Evolutionary conservation across 2,329 filamentous ascomycete species (phyloP), one percentile per base, ranked within the genome.

Genomic region (Colletotrichum eleusines): DNA sequence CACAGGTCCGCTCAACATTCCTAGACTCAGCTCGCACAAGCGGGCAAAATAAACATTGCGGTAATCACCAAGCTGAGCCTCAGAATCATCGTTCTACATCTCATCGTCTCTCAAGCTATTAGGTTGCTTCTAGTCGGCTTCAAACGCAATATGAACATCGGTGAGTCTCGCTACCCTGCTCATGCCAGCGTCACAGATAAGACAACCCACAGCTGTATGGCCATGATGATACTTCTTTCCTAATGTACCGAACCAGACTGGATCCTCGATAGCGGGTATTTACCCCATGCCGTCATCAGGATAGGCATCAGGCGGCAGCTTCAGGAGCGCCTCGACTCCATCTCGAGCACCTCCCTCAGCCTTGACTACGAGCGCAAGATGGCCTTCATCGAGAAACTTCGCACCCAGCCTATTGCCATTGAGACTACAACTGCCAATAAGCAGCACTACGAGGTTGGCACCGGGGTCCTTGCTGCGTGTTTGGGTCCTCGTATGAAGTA

Each of bases 401-500:
- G 88, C 26, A 83, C 81, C 20, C 83, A 86, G 44, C 90, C 90
- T 14, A 92, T 93, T 73, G 91, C 91, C n/a, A 86, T 92, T 74
- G 88, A 91, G 78, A 92, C 90, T 0, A 85, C 84, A 4, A 81
- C 85, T 2, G 90, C 91, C 28, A 92, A 93, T 77, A 82, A 87
- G 75, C 91, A 93, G 83, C 91, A 93, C 79, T 93, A 93, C 76
- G 91, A 93, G 80, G 90, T 93, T 50, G 89, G 89, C 48, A 91
- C 90, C 0, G 88, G 88, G 4, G 87, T 92, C 31, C 79, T 93
- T 50, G 80, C 81, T 35, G 87, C 85, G 35, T 89, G 86, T 78
- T 81, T 93, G 16, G 91, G 91, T 0, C 89, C 89, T 5, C 82
- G 90, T 65, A 92, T 93, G 90, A 93, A 93, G 84, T 93, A 92